Percentiles rank a stretch among this genome's conserved stretches.
These are phyloP conservation scores for Grosmannia serpens DNA, from an alignment of 2,329 filamentous ascomycete species.

Conservation along the genomic window DNA sequence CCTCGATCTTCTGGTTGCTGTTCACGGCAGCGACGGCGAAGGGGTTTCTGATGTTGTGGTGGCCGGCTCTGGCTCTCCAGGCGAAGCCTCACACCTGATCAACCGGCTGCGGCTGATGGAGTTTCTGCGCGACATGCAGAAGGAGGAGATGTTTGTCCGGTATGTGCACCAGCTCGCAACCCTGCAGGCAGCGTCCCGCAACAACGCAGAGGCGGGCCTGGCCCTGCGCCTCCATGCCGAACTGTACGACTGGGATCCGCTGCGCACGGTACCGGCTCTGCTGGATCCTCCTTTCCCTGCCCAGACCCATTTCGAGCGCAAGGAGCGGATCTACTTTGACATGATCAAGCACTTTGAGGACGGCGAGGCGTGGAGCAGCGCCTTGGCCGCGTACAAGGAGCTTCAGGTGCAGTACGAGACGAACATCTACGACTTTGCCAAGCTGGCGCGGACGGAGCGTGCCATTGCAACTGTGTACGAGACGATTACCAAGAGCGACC, in stretches of 20 bases:
- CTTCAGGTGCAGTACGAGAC: slow-evolving; percentile 84
- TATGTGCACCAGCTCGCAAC: slow-evolving; percentile 87
- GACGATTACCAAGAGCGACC: slow-evolving; percentile 70
- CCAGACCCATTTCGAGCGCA: slow-evolving; percentile 83
- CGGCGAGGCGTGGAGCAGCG: slow-evolving; percentile 86
- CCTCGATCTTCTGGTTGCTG: slow-evolving; percentile 78
- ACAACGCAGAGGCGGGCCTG: slow-evolving; percentile 78
- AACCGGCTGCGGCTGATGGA: slow-evolving; percentile 89
- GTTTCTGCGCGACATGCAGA: slow-evolving; percentile 91
- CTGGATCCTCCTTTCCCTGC: slow-evolving; percentile 66
- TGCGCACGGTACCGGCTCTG: slow-evolving; percentile 52
- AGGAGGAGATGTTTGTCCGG: slow-evolving; percentile 90
- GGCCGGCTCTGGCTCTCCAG: slow-evolving; percentile 17
- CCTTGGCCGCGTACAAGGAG: slow-evolving; percentile 79
- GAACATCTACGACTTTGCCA: slow-evolving; percentile 81
- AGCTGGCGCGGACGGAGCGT: slow-evolving; percentile 77
- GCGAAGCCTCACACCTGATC: slow-evolving; percentile 72
- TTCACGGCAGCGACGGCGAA: slow-evolving; percentile 63
- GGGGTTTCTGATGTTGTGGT: background rate
- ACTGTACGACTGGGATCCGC: slow-evolving; percentile 81
- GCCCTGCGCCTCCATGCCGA: slow-evolving; percentile 85
- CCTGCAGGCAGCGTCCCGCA: slow-evolving; percentile 63
- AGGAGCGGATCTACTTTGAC: slow-evolving; percentile 82
- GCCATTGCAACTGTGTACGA: slow-evolving; percentile 92
- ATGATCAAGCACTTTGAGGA: slow-evolving; percentile 95